Evolutionary conservation across 2,329 filamentous ascomycete species (phyloP), one percentile per base, ranked within the genome.

Genomic region (Aspergillus pseudotamarii): DNA sequence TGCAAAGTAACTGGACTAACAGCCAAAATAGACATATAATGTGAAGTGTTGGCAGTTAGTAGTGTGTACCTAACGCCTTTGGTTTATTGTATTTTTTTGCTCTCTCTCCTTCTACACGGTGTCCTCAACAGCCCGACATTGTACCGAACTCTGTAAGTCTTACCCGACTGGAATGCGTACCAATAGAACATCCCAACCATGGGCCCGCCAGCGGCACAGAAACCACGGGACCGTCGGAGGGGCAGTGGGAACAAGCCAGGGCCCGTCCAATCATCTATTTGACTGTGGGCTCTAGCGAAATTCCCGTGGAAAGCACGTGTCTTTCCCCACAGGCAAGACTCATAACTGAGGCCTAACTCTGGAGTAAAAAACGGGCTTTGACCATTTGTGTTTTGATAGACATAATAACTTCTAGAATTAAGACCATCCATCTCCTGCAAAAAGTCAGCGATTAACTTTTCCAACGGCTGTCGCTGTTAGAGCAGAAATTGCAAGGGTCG

Each of bases 141-240:
- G 51, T 38, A 55, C 48, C 48, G 28, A 51, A 51, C 19, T n/a
- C 28, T n/a, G 48, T n/a, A n/a, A 51, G 28, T 50, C 26, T 11
- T 34, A 21, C 26, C 8, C 12, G 23, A 30, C 16, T 30, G 26
- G 11, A 9, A 10, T 26, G 23, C 21, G 23, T 51, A 28, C 51
- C 51, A 55, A 55, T 55, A 36, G n/a, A 55, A 38, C 21, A 19
- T 55, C 51, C 51, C 51, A 54, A 54, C 32, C 51, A 54, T 54
- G 51, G n/a, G 10, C 51, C 50, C 51, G 30, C 30, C 32, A 38
- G n/a, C 51, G 34, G 21, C 51, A 55, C 30, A 55, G 34, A 26
- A 41, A 55, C 51, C 51, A 23, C 32, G 51, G 51, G 34, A 26
- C n/a, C 14, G 51, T 41, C 51, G 51, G 51, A 55, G 51, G 32